phyloP scores from a whole-genome alignment of 2,329 filamentous ascomycete species.

The Pestalotiopsis sp. region DNA sequence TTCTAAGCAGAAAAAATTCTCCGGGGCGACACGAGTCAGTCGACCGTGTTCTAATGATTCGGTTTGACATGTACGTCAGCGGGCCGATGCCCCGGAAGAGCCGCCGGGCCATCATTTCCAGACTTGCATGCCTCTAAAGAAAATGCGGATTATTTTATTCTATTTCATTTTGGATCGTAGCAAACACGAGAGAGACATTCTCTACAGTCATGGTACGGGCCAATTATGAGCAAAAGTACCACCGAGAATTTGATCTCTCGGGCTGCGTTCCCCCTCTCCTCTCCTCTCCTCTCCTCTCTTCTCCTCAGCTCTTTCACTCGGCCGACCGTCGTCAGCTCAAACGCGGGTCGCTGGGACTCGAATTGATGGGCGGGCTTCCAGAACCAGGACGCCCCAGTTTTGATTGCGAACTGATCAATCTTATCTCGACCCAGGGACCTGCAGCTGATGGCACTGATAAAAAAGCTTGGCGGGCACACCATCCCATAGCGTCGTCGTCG shows the following conservation, averaged over 20 bases:
- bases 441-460: slow-evolving; percentile 14
- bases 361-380: neutral
- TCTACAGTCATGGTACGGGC: neutral
- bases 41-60: neutral
- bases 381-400: slow-evolving; percentile 12
- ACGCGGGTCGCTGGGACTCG: neutral
- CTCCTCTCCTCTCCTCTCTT: neutral
- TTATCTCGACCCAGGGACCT: slow-evolving; percentile 14
- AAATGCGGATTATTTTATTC: neutral
- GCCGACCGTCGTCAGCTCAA: slow-evolving; percentile 3
- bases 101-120: neutral
- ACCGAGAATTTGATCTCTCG: neutral
- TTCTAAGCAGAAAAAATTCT: slow-evolving; percentile 6
- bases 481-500: neutral
- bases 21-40: slow-evolving; percentile 7
- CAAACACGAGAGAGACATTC: neutral
- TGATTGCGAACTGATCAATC: slow-evolving; percentile 14
- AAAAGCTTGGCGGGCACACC: slow-evolving; percentile 14
- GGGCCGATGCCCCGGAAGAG: neutral
- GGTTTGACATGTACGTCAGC: slow-evolving; percentile 5
- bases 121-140: neutral
- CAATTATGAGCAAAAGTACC: neutral
- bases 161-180: too few species aligned
- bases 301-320: neutral
- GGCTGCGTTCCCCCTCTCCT: neutral